Evolutionary conservation across 2,329 filamentous ascomycete species (phyloP), one percentile per base, ranked within the genome.

Genomic region (Alternaria incomplexa): DNA sequence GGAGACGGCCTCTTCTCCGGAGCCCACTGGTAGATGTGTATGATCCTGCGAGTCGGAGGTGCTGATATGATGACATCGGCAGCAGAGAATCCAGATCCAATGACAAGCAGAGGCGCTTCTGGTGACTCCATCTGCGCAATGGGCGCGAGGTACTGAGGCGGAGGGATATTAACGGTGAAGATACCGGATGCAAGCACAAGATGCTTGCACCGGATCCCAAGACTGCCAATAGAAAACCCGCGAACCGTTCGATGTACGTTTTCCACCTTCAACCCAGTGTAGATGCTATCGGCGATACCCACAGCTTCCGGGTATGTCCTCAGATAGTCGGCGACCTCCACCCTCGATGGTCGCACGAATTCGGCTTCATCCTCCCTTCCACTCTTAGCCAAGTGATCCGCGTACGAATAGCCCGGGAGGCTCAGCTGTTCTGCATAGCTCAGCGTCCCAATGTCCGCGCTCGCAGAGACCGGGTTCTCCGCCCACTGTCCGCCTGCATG

Each of bases 391-490:
- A 86, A 81, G 70, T 89, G 85, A 10, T 87, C 83, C 3, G 82
- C 81, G 68, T 87, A 88, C 6, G 84, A 84, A 71, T 88, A 89
- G 0, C 85, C 87, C 0, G 87, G 87, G 25, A 89, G 78, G 13
- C 86, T 88, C 7, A 89, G 80, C 83, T 88, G 86, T 61, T 87
- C 86, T 3, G 87, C 86, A 78, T 89, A 89, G 73, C 87, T 89
- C 74, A 89, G 72, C 0, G 87, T 86, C 46, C 85, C 86, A 64
- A 89, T 88, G 60, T 88, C 83, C 75, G 83, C 84, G 71, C 83
- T 87, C 4, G 84, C 83, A 25, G 81, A 80, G 13, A 83, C 80
- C 0, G 84, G 82, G 59, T 86, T 84, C 53, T 87, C 85, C 1
- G 83, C 84, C 87, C 87, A 89, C 72, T 89, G 87, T 7, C 87